These are phyloP conservation scores for Escovopsis sp. DNA, from an alignment of 2,329 filamentous ascomycete species.

Conservation along the genomic window DNA sequence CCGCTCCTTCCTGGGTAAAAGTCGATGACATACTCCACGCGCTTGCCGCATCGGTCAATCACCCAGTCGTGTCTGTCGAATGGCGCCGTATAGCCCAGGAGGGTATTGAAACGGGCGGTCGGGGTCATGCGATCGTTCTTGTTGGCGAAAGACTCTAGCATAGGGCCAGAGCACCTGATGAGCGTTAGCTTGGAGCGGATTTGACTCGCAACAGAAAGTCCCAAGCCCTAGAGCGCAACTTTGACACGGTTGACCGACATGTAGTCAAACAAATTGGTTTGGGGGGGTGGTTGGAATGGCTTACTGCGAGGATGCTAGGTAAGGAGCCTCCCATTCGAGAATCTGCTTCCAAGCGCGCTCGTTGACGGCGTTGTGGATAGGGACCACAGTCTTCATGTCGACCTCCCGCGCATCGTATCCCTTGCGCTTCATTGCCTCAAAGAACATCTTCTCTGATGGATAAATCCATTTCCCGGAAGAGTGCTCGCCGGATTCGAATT, in stretches of 20 bases:
- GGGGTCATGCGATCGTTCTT: conserved; percentile 58
- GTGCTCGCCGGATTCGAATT: conserved; percentile 62
- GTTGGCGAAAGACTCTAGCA: conserved; percentile 71
- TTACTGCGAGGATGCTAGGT: conserved; percentile 40
- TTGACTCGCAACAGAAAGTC: no score
- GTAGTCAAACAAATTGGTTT: no score
- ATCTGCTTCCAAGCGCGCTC: conserved; percentile 93
- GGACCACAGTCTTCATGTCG: conserved; percentile 86
- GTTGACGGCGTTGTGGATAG: conserved; percentile 97
- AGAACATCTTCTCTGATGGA: conserved; percentile 93
- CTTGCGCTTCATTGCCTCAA: conserved; percentile 91
- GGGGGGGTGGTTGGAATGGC: conserved; percentile 5
- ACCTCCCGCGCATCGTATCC: conserved; percentile 53
- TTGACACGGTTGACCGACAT: neutral
- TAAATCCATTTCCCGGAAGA: conserved; percentile 88
- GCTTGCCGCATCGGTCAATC: conserved; percentile 74
- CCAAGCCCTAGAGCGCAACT: neutral
- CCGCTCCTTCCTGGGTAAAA: conserved; percentile 66
- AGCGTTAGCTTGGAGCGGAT: conserved; percentile 4
- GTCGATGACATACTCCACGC: conserved; percentile 92
- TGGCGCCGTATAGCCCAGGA: conserved; percentile 77
- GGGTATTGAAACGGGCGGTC: conserved; percentile 64
- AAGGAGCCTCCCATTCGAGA: conserved; percentile 69
- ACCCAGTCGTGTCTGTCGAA: conserved; percentile 98
- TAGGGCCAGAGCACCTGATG: conserved; percentile 53